Evolutionary conservation across 306 rosid genomes (phyloP).

Genomic region (Lagenaria siceraria): DNA sequence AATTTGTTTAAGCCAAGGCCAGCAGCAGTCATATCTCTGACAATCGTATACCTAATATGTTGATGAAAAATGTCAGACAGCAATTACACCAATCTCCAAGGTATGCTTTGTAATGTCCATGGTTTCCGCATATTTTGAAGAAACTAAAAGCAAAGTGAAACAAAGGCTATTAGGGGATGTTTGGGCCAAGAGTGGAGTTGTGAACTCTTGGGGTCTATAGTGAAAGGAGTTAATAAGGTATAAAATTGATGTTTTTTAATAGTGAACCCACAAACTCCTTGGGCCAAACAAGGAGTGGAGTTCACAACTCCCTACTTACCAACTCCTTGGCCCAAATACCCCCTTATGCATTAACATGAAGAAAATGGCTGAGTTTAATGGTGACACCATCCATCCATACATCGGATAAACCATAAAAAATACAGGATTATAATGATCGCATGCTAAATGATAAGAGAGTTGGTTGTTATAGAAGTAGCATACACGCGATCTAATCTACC

Average conservation of each 20-base stretch:
- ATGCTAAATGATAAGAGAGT: background rate
- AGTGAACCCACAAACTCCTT: too few species aligned
- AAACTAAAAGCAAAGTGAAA: too few species aligned
- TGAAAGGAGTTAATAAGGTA: too few species aligned
- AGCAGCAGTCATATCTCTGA: conserved; percentile 94
- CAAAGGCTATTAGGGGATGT: too few species aligned
- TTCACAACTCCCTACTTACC: too few species aligned
- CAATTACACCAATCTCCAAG: background rate
- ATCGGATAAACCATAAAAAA: background rate
- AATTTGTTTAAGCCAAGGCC: conserved; percentile 89
- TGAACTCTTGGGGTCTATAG: too few species aligned
- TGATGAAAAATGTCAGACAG: background rate
- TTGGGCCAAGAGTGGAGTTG: too few species aligned
- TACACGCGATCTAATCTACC: conserved; percentile 86
- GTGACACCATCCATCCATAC: background rate
- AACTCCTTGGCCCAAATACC: too few species aligned
- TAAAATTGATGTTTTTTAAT: too few species aligned
- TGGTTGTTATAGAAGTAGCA: conserved; percentile 16
- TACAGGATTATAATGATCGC: background rate
- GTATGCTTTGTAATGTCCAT: too few species aligned
- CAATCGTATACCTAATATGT: conserved; percentile 67
- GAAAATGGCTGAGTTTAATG: background rate
- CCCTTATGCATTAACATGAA: background rate
- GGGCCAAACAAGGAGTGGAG: too few species aligned
- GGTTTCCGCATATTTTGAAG: too few species aligned